Percentiles rank a stretch among this genome's conserved stretches.
phyloP scores from a whole-genome alignment of 2,329 filamentous ascomycete genomes.

The Tolypocladium capitatum region DNA sequence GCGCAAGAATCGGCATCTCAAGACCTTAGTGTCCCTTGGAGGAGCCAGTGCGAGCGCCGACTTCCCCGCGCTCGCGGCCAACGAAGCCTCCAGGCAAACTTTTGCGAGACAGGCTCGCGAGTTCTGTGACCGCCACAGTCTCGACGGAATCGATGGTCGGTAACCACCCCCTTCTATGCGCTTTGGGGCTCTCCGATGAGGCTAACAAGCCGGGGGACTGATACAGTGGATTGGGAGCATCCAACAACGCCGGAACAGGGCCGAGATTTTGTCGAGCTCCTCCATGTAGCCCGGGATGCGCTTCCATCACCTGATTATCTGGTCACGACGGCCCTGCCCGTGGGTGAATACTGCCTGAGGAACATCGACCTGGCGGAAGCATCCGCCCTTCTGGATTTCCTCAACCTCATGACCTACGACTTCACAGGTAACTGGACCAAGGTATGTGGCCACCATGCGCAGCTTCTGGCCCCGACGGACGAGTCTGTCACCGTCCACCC shows the following conservation, averaged over 20 bases:
- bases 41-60: conserved; percentile 49
- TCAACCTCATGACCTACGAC: conserved; percentile 60
- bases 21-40: conserved; percentile 51
- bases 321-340: conserved; percentile 48
- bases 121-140: conserved; percentile 40
- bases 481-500: conserved; percentile 6
- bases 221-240: conserved; percentile 55
- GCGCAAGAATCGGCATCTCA: conserved; percentile 38
- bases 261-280: conserved; percentile 41
- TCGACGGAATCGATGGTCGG: conserved; percentile 53
- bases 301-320: conserved; percentile 44
- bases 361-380: conserved; percentile 44
- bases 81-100: conserved; percentile 29
- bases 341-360: conserved; percentile 46
- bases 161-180: too few species aligned
- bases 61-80: conserved; percentile 43
- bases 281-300: conserved; percentile 38
- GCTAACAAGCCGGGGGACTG: too few species aligned
- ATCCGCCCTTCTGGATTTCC: conserved; percentile 39
- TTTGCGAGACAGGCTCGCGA: conserved; percentile 41
- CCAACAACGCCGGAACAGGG: conserved; percentile 40
- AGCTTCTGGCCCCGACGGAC: conserved; percentile 30
- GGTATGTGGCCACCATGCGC: conserved; percentile 50
- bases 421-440: conserved; percentile 50
- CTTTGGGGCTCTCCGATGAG: too few species aligned